Conservation (phyloP, 495 filamentous ascomycete species). For the Hyaloscypha variabilis region DNA sequence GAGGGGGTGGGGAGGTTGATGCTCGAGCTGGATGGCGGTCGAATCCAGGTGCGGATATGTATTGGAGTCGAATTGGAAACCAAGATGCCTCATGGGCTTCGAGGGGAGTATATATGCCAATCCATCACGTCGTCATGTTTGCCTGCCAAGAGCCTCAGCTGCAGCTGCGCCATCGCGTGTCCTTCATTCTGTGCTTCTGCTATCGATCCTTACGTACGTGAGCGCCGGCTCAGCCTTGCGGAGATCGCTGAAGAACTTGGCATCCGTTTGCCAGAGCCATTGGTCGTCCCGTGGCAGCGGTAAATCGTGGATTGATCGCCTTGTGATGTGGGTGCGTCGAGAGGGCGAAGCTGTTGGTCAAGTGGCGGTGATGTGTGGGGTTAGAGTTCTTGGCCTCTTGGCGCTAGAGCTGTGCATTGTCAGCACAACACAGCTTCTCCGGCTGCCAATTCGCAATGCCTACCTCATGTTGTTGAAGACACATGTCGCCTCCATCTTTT, state of each 20-base stretch:
- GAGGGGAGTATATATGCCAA: background rate
- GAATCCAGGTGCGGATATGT: too few species aligned
- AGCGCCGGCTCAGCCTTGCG: background rate
- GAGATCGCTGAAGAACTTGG: background rate
- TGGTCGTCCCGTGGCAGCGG: background rate
- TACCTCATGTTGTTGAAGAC: too few species aligned
- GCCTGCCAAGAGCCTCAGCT: background rate
- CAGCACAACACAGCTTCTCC: too few species aligned
- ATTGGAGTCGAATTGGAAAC: background rate
- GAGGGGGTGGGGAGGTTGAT: background rate
- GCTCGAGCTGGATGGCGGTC: background rate
- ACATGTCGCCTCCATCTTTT: too few species aligned
- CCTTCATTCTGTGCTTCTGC: background rate
- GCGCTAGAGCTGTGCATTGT: too few species aligned
- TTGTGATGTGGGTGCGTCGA: too few species aligned
- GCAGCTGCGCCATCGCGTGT: background rate
- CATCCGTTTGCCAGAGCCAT: background rate
- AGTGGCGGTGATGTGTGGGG: too few species aligned
- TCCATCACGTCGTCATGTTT: background rate
- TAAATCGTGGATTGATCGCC: background rate
- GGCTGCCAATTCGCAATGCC: too few species aligned
- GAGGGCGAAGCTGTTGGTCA: too few species aligned
- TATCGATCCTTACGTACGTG: background rate
- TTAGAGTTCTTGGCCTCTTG: too few species aligned
- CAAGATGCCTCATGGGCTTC: background rate